Evolutionary conservation across 176 grass and related monocot genomes (phyloP).

Genomic region (Bonia amplexicaulis): DNA sequence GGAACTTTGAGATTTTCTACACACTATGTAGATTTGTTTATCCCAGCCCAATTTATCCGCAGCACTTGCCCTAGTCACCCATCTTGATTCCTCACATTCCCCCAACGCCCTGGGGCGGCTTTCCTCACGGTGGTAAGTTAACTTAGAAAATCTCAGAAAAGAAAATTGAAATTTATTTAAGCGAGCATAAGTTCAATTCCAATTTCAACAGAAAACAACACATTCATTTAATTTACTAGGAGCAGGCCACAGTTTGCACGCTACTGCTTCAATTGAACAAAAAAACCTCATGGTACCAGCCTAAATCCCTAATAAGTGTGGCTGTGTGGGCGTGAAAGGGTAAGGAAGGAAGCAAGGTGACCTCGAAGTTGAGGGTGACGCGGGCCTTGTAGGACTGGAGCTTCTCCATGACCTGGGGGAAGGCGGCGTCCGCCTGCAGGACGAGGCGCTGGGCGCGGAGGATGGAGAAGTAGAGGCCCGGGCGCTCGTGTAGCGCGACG

Average conservation of each 20-base stretch:
- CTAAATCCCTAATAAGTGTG: background rate
- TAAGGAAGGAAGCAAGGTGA: conserved; percentile 2
- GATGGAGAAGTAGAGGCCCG: conserved; percentile 69
- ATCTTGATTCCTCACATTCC: background rate
- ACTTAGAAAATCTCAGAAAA: too few relatives aligned
- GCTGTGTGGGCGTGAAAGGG: background rate
- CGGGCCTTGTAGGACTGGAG: conserved; percentile 85
- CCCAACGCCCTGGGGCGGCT: background rate
- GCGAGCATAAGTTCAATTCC: background rate
- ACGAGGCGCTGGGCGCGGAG: conserved; percentile 53
- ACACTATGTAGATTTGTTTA: too few relatives aligned
- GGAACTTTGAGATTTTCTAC: too few relatives aligned
- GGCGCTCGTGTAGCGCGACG: conserved; percentile 71
- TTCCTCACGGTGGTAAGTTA: background rate
- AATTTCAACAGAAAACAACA: background rate
- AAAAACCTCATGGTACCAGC: background rate
- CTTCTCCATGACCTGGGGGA: conserved; percentile 87
- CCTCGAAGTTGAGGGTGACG: conserved; percentile 79
- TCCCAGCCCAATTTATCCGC: too few relatives aligned
- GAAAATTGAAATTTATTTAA: background rate
- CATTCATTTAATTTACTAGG: background rate
- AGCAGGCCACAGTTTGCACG: background rate
- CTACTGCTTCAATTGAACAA: background rate
- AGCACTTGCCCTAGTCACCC: too few relatives aligned
- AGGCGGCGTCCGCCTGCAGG: conserved; percentile 57